Base-by-base conservation (phyloP, 2,329 filamentous ascomycete species). In the Cordyceps tenuipes region DNA sequence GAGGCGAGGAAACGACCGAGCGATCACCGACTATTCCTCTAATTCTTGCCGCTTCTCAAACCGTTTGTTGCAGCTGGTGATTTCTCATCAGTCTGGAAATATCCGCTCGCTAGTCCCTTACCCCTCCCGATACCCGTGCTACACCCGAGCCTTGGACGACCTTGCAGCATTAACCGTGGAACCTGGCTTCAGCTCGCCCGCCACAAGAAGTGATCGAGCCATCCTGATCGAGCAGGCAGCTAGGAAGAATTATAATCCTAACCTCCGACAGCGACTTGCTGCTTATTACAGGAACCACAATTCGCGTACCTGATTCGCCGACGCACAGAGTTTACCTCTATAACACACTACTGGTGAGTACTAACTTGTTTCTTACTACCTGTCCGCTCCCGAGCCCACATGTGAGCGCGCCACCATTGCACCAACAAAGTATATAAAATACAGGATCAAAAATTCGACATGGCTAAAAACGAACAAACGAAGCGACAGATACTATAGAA, bases 351-450 rank as follows among this genome's bases (percentile, higher is more conserved):
- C 57, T 39, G 57, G 57, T 59, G 43, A 59, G 57, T 59, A 31
- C 57, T 59, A 53, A 59, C 57, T 53, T 53, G 23, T 59, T 59
- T 59, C 57, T 59, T 53, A 59, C 57, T 31, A 43, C 47, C 46
- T 36, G 29, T 59, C 57, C 57, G 39, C 36, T 47, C 49, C 13
- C 12, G 15, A 53, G 41, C 39, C 57, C 57, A 51, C 47, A 34
- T 23, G 36, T 2, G 39, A 17, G 39, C 39, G n/a, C 39, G n/a
- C 17, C 31, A 52, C 21, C 56, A 59, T 48, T 29, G 7, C 29
- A 23, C 36, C n/a, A 48, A 34, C n/a, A 48, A 34, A 44, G 19
- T 6, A 36, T 26, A 19, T 23, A 21, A 26, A 44, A 53, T 43
- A 39, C 26, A 10, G 36, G 34, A 26, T 26, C 2, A 46, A 34